A percentile compares a stretch with the other conserved stretches of the same genome.
phyloP scores from a whole-genome alignment of 805 yeast species.

The Metschnikowia continentalis region DNA sequence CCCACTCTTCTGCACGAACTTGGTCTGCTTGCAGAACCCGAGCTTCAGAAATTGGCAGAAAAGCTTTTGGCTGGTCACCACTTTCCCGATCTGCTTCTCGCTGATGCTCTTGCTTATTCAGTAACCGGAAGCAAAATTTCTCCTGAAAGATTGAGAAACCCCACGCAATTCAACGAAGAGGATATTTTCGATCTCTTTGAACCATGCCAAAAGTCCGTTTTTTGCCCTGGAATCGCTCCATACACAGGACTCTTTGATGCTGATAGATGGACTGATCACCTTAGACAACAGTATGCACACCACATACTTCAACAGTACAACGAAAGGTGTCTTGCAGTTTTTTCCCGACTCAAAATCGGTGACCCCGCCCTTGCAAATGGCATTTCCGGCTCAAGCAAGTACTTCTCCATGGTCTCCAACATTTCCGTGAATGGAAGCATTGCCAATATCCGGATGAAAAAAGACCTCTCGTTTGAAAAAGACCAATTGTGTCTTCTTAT shows the following conservation, averaged over 20 bases:
- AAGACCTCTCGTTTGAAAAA: not conserved
- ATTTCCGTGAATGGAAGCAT: conserved; percentile 9
- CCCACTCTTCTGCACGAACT: conserved; percentile 5
- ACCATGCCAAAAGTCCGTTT: not conserved
- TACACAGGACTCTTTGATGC: not conserved
- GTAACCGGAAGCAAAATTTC: not conserved
- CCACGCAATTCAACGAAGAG: conserved; percentile 9
- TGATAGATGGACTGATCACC: not conserved
- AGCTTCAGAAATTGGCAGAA: not conserved
- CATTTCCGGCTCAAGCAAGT: conserved; percentile 26
- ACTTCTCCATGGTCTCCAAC: conserved; percentile 19
- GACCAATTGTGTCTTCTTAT: conserved; percentile 17
- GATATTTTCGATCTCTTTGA: conserved; percentile 14
- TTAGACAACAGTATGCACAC: not conserved
- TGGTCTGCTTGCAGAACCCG: not conserved
- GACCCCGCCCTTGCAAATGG: conserved; percentile 14
- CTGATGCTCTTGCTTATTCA: not conserved
- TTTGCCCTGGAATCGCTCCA: not conserved
- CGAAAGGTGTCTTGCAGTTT: not conserved
- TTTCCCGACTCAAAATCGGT: conserved; percentile 12
- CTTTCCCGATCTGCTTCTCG: not conserved
- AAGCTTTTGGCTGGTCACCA: not conserved
- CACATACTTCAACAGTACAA: not conserved
- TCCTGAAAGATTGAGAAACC: not conserved
- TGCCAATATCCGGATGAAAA: conserved; percentile 3